Percentiles rank a stretch among this genome's conserved stretches.
phyloP scores from a whole-genome alignment of 805 yeast genomes.

The Wickerhamomyces rabaulensis region DNA sequence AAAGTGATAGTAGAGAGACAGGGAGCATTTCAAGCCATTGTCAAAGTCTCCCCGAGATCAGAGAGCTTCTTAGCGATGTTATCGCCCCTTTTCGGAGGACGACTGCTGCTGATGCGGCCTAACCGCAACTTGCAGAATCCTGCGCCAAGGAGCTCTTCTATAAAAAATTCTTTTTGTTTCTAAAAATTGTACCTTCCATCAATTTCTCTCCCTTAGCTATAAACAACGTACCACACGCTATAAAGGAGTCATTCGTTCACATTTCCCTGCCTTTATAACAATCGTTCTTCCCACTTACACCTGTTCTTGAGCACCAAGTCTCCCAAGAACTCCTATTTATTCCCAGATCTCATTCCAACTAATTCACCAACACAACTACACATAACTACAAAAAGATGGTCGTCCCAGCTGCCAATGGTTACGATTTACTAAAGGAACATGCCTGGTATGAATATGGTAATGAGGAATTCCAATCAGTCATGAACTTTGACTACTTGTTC shows the following conservation, averaged over 20 bases:
- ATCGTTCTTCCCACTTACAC: too few species aligned
- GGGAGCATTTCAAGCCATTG: too few species aligned
- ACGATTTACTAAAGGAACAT: constrained; percentile 22
- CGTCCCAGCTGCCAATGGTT: constrained; percentile 21
- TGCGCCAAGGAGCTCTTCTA: background rate
- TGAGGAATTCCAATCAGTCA: constrained; percentile 9
- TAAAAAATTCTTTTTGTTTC: background rate
- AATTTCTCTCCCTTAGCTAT: background rate
- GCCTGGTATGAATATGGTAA: constrained; percentile 23
- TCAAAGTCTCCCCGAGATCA: too few species aligned
- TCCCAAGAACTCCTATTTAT: background rate
- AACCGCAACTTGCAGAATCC: background rate
- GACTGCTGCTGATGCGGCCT: background rate
- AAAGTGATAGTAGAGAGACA: too few species aligned
- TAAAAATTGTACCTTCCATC: background rate
- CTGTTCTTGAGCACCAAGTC: background rate
- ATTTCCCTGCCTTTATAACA: background rate
- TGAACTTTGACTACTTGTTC: constrained; percentile 15
- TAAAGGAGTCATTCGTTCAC: background rate
- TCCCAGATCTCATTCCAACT: background rate
- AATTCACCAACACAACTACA: too few species aligned
- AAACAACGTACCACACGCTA: background rate
- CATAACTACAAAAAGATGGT: constrained; percentile 16
- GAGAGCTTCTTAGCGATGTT: background rate
- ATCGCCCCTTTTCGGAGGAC: too few species aligned